Evolutionary conservation across 768 basidiomycete genomes (phyloP).

Genomic region (Strobilomyces echinocephalus): DNA sequence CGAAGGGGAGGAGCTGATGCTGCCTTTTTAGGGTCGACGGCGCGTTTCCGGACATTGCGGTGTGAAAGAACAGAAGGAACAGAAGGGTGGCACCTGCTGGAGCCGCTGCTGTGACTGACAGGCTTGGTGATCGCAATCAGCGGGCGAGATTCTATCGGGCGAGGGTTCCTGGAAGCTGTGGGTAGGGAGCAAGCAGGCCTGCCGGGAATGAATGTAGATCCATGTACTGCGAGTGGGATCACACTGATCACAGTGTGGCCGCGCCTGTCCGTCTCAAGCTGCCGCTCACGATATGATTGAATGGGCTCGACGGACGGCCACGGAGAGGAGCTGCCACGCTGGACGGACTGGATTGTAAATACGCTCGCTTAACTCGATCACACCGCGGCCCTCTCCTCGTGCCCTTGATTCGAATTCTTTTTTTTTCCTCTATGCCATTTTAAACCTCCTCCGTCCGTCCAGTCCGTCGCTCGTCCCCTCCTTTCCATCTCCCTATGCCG

Average conservation of each 20-base stretch:
- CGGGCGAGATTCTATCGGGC: conserved; percentile 22
- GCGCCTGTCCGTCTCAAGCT: background rate
- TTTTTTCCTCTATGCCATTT: conserved; percentile 54
- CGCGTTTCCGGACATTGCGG: conserved; percentile 38
- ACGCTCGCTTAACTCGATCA: conserved; percentile 36
- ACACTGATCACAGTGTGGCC: conserved; percentile 6
- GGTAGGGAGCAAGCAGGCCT: conserved; percentile 7
- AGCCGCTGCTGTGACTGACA: conserved; percentile 14
- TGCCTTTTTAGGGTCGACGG: conserved; percentile 32
- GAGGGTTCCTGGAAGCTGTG: conserved; percentile 30
- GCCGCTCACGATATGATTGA: background rate
- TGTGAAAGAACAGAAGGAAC: conserved; percentile 29
- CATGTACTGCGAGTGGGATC: conserved; percentile 2
- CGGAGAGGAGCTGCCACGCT: conserved; percentile 20
- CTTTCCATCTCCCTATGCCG: conserved; percentile 20
- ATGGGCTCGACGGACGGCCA: background rate
- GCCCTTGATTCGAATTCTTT: conserved; percentile 64
- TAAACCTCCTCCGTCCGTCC: conserved; percentile 37
- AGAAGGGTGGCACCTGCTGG: conserved; percentile 12
- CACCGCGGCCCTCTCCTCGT: conserved; percentile 55
- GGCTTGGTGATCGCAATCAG: conserved; percentile 21
- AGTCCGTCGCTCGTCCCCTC: conserved; percentile 10
- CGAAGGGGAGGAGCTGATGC: conserved; percentile 25
- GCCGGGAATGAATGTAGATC: conserved; percentile 36
- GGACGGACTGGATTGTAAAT: conserved; percentile 35